Evolutionary conservation across 176 grass and related monocot species (phyloP).

Genomic region (Luzula sylvatica): DNA sequence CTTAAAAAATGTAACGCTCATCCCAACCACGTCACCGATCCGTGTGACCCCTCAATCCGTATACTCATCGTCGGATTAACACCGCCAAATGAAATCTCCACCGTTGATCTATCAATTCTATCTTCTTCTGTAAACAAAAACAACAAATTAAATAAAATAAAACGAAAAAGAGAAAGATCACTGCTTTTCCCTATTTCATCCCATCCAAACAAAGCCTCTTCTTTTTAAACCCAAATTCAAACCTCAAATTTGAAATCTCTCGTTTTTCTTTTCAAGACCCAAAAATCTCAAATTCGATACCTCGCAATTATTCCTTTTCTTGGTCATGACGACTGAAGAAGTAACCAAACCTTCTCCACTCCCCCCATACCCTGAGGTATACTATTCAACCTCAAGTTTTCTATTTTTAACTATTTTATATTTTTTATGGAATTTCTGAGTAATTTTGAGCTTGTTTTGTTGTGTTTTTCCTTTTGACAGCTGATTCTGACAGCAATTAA

Average conservation of each 20-base stretch:
- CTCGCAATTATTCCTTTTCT: background rate
- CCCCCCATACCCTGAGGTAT: slow-evolving; percentile 64
- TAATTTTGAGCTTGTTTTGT: background rate
- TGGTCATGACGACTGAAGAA: slow-evolving; percentile 43
- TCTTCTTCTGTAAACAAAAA: slow-evolving; percentile 12
- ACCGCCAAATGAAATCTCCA: background rate
- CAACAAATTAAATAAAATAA: slow-evolving; percentile 14
- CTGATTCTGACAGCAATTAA: slow-evolving; percentile 69
- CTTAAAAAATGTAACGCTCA: slow-evolving; percentile 14
- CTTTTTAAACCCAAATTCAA: slow-evolving; percentile 26
- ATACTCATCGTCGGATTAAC: slow-evolving; percentile 17
- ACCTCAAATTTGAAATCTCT: slow-evolving; percentile 6
- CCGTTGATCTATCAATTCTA: slow-evolving; percentile 16
- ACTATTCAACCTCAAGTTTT: background rate
- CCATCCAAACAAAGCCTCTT: slow-evolving; percentile 16
- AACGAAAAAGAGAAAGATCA: slow-evolving; percentile 25
- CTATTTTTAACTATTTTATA: too few relatives aligned
- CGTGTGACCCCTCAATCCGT: slow-evolving; percentile 17
- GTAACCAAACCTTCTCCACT: slow-evolving; percentile 18
- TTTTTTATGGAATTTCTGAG: background rate
- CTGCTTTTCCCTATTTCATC: slow-evolving; percentile 31
- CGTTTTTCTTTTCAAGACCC: background rate
- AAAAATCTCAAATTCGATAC: too few relatives aligned
- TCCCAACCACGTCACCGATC: slow-evolving; percentile 64
- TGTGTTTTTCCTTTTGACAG: slow-evolving; percentile 16